Evolutionary conservation across 1,284 basidiomycete species (phyloP).

Genomic region (Sanghuangporus sanghuang): DNA sequence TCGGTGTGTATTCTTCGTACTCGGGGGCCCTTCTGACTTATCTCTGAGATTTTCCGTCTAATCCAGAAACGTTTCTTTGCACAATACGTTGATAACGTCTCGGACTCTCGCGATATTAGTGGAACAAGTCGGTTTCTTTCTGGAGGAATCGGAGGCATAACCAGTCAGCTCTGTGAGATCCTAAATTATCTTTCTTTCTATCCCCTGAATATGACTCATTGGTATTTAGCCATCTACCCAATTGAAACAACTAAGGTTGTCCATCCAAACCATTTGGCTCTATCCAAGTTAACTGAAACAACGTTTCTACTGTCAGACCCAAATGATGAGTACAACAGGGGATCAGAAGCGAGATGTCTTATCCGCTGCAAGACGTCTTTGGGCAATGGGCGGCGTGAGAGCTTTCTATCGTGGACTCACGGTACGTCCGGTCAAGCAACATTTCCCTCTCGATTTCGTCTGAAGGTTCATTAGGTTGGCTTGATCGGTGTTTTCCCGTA

Average conservation of each 20-base stretch:
- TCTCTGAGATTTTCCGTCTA: slow-evolving; percentile 16
- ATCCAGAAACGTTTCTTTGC: slow-evolving; percentile 89
- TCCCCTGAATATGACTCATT: background rate
- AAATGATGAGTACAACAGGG: slow-evolving; percentile 86
- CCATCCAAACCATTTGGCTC: background rate
- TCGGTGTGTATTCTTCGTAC: slow-evolving; percentile 49
- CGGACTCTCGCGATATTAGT: slow-evolving; percentile 87
- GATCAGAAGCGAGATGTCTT: slow-evolving; percentile 55
- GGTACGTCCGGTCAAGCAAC: slow-evolving; percentile 42
- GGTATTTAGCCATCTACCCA: slow-evolving; percentile 72
- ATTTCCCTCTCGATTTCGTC: background rate
- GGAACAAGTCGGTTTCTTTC: slow-evolving; percentile 91
- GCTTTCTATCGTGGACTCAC: slow-evolving; percentile 91
- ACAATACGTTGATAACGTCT: slow-evolving; percentile 85
- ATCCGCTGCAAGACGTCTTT: slow-evolving; percentile 60
- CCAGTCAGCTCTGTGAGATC: slow-evolving; percentile 80
- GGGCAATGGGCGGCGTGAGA: slow-evolving; percentile 77
- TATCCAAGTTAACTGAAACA: slow-evolving; percentile 9
- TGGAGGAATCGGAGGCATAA: slow-evolving; percentile 93
- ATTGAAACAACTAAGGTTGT: slow-evolving; percentile 81
- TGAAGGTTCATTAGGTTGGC: slow-evolving; percentile 58
- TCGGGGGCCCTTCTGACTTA: slow-evolving; percentile 20
- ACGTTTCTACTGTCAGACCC: slow-evolving; percentile 50
- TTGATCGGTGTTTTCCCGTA: slow-evolving; percentile 88
- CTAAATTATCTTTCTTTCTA: background rate